phyloP scores from a whole-genome alignment of 768 basidiomycete species.

The Suillus cothurnatus region DNA sequence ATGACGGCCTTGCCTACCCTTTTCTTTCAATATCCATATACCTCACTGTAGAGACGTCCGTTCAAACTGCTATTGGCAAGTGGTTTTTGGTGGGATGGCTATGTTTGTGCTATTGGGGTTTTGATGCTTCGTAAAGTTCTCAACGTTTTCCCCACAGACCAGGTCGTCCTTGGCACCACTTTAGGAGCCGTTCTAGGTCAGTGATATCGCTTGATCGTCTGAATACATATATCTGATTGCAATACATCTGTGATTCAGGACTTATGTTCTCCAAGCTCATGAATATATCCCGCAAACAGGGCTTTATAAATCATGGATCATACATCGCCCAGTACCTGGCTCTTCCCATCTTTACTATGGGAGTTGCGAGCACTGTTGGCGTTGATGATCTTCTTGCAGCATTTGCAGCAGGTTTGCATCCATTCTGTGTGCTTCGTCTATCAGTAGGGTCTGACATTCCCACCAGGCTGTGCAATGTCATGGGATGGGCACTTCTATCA shows the following conservation, averaged over 20 bases:
- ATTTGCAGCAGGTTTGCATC: constrained; percentile 70
- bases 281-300: constrained; percentile 61
- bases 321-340: constrained; percentile 86
- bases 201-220: background rate
- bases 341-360: constrained; percentile 71
- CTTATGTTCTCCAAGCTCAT: constrained; percentile 68
- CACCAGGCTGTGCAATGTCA: constrained; percentile 80
- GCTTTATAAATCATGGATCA: constrained; percentile 77
- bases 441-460: constrained; percentile 14
- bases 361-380: constrained; percentile 76
- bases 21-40: constrained; percentile 89
- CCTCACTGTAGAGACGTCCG: constrained; percentile 70
- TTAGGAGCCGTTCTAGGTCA: constrained; percentile 62
- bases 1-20: constrained; percentile 95
- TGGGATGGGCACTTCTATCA: constrained; percentile 87
- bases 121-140: constrained; percentile 1
- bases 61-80: constrained; percentile 66
- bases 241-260: constrained; percentile 41
- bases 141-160: constrained; percentile 47
- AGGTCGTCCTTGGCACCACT: constrained; percentile 79
- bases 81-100: constrained; percentile 90
- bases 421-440: background rate
- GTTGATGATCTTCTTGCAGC: constrained; percentile 89
- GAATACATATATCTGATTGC: background rate
- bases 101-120: constrained; percentile 46